Evolutionary conservation across 1,284 basidiomycete genomes (phyloP).

Genomic region (Ceratobasidium sp.): DNA sequence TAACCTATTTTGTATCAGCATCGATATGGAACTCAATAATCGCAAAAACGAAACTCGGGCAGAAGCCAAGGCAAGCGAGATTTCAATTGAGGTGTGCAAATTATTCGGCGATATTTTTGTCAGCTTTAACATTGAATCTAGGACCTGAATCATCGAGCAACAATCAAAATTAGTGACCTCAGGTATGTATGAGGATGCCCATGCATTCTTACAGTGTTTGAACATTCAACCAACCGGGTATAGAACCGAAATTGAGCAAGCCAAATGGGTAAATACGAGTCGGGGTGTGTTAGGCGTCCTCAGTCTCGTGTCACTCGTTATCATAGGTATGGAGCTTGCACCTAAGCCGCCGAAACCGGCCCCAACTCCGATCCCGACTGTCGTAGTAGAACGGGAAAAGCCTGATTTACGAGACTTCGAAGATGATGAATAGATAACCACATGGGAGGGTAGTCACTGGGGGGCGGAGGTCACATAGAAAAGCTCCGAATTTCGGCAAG

Average conservation of each 20-base stretch:
- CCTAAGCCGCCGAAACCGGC: slow-evolving; percentile 45
- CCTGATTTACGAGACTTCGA: slow-evolving; percentile 46
- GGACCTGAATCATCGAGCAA: slow-evolving; percentile 88
- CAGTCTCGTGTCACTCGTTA: slow-evolving; percentile 71
- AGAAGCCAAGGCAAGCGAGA: slow-evolving; percentile 87
- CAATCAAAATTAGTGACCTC: slow-evolving; percentile 85
- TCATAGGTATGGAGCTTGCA: slow-evolving; percentile 71
- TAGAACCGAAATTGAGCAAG: slow-evolving; percentile 81
- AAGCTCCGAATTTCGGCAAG: too few species aligned
- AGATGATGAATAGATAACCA: slow-evolving; percentile 44
- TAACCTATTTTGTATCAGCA: slow-evolving; percentile 59
- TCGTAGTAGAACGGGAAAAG: slow-evolving; percentile 44
- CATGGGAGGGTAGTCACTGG: neutral
- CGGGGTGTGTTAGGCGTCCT: slow-evolving; percentile 74
- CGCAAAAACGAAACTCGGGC: slow-evolving; percentile 93
- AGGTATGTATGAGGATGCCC: slow-evolving; percentile 54
- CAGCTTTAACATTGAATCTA: slow-evolving; percentile 52
- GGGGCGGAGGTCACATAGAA: too few species aligned
- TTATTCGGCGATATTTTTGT: neutral
- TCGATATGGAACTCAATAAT: slow-evolving; percentile 96
- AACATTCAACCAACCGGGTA: neutral
- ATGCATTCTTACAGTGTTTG: slow-evolving; percentile 1
- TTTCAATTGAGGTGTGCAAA: slow-evolving; percentile 80
- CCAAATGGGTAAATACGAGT: slow-evolving; percentile 92
- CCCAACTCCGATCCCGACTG: slow-evolving; percentile 36